Conservation (phyloP, 2,329 filamentous ascomycete species). For the Pyricularia pennisetigena region DNA sequence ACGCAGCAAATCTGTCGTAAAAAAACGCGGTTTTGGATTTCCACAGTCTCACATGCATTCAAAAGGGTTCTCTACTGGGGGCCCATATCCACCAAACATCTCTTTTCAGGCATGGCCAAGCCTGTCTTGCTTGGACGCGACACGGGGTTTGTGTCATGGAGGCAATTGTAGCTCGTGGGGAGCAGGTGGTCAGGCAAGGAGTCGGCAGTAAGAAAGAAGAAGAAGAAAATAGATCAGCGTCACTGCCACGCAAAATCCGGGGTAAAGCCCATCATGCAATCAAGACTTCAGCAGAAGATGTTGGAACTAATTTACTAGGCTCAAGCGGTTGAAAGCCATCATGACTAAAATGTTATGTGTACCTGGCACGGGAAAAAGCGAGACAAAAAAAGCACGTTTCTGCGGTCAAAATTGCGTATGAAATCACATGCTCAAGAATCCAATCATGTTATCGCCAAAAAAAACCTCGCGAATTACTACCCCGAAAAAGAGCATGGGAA, state of each 20-base stretch:
- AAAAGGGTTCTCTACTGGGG: neutral
- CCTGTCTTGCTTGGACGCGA: conserved; percentile 1
- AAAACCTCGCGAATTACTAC: neutral
- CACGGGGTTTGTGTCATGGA: conserved; percentile 1
- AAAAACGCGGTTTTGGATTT: neutral
- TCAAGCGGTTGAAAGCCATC: neutral
- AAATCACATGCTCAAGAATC: neutral
- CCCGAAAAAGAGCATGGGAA: neutral
- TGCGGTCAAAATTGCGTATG: neutral
- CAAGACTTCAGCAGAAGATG: neutral
- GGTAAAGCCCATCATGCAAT: neutral
- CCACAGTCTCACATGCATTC: neutral
- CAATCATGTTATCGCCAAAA: neutral
- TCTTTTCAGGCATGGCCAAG: neutral
- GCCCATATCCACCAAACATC: neutral
- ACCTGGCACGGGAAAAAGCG: neutral
- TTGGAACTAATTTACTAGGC: neutral
- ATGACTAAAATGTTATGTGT: neutral
- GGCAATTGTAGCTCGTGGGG: neutral
- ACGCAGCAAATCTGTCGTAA: conserved; percentile 3
- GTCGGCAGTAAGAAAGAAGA: neutral
- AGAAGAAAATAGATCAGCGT: neutral
- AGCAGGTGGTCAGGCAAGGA: neutral
- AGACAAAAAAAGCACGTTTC: neutral
- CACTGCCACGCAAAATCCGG: neutral